A percentile compares a stretch with the other conserved stretches of the same genome.
Evolutionary conservation across 257 asterid genomes (phyloP).

Genomic region (Misopates orontium): DNA sequence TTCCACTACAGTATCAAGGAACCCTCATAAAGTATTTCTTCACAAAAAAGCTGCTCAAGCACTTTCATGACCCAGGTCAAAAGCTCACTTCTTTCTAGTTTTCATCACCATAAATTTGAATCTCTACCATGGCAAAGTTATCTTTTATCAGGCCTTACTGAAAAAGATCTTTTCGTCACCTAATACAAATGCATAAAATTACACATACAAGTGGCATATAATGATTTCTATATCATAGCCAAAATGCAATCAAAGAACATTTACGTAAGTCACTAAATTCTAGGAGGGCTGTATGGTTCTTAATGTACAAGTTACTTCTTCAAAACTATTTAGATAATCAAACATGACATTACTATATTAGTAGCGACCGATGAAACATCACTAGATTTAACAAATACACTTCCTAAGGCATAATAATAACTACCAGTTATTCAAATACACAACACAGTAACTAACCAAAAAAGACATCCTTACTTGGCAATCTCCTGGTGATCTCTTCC

Average conservation of each 20-base stretch:
- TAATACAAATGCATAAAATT: background rate
- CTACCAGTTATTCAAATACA: background rate
- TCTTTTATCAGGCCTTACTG: constrained; percentile 2
- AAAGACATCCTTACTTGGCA: constrained; percentile 55
- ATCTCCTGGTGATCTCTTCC: constrained; percentile 66
- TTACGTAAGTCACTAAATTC: background rate
- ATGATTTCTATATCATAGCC: background rate
- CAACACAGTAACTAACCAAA: background rate
- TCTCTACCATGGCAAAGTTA: background rate
- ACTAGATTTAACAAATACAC: background rate
- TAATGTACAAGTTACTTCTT: background rate
- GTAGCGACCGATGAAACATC: constrained; percentile 5
- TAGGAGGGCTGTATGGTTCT: background rate
- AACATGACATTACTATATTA: constrained; percentile 11
- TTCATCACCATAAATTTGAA: background rate
- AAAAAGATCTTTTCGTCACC: background rate
- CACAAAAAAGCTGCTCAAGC: background rate
- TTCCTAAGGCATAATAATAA: background rate
- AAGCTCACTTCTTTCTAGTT: background rate
- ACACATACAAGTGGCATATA: background rate
- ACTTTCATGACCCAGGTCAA: background rate
- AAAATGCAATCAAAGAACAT: background rate
- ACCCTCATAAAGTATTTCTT: background rate
- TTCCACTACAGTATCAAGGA: background rate
- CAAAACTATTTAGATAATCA: background rate